Base-by-base conservation (phyloP, 179 eudicot genomes). In the Amaranthus tricolor region DNA sequence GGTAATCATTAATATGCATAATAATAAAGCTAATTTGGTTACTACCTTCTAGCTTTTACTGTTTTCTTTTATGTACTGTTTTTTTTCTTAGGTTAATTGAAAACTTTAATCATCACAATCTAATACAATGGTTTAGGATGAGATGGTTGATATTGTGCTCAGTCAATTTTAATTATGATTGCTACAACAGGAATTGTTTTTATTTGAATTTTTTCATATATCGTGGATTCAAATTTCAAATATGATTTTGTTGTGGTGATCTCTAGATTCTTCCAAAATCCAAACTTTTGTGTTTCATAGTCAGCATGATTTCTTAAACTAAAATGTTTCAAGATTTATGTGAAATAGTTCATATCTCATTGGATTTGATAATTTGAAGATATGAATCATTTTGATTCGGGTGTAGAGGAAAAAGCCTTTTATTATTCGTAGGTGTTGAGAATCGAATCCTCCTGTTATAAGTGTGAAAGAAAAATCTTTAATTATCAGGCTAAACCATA, bases 1-100 rank as follows among this genome's bases (percentile, higher is more conserved):
- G 40, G 40, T 31, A 31, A 31, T 31, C 40, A 31, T 31, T 31
- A 31, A 31, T 31, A 31, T 31, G 40, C 40, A 31, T 31, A 31
- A 31, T 31, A 31, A 31, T 4, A 31, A 31, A 31, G 40, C 40
- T 31, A 31, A 31, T 31, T 31, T 3, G 40, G 40, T 31, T 31
- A 1, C 40, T 47, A 59, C 47, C 57, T 66, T 66, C 73, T 68
- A 48, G 78, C 40, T 58, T 12, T 67, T 45, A 51, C 44, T 68
- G 69, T 51, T 20, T 20, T 48, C 49, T 66, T 48, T 21, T 9
- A 47, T 66, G 31, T 49, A 16, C 78, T 68, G 78, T 76, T 59
- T 21, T 76, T 21, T 5, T 17, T 51, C 59, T 52, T 5, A 3
- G 40, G 47, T 71, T 60, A 24, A 15, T 31, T 48, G 31, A 50